Conservation (phyloP, 2,329 filamentous ascomycete genomes). For the Penicillium thymicola region DNA sequence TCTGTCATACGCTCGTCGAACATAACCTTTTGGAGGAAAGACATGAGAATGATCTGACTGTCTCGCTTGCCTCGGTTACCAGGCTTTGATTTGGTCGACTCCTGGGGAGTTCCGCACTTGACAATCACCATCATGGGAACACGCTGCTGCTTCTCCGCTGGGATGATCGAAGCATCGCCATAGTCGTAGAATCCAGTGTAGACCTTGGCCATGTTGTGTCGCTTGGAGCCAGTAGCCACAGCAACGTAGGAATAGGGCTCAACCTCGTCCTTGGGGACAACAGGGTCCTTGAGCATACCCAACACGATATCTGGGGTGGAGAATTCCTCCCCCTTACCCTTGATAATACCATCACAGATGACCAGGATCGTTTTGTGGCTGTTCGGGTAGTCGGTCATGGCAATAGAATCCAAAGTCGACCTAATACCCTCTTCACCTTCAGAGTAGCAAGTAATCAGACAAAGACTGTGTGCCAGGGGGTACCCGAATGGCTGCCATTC, state of each 20-base stretch:
- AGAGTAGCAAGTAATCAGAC: conserved; percentile 93
- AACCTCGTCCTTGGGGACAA: conserved; percentile 75
- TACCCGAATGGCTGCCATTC: conserved; percentile 98
- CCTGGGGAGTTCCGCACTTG: conserved; percentile 91
- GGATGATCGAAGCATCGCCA: conserved; percentile 73
- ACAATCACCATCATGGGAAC: conserved; percentile 97
- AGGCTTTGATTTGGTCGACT: conserved; percentile 76
- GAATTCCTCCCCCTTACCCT: conserved; percentile 81
- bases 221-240: conserved; percentile 89
- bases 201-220: conserved; percentile 99
- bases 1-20: conserved; percentile 99
- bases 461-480: conserved; percentile 88
- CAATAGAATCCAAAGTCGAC: conserved; percentile 92
- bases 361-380: conserved; percentile 97
- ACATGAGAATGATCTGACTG: conserved; percentile 99
- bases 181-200: conserved; percentile 99
- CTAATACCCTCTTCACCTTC: conserved; percentile 90
- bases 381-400: conserved; percentile 97
- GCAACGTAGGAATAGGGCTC: conserved; percentile 93
- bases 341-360: conserved; percentile 96
- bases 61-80: conserved; percentile 98
- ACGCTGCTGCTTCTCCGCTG: conserved; percentile 84
- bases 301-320: conserved; percentile 89
- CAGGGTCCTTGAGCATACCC: conserved; percentile 91
- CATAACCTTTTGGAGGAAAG: conserved; percentile 99